Conservation (phyloP, 176 grass and related monocot genomes). For the Rhynchospora pubera region DNA sequence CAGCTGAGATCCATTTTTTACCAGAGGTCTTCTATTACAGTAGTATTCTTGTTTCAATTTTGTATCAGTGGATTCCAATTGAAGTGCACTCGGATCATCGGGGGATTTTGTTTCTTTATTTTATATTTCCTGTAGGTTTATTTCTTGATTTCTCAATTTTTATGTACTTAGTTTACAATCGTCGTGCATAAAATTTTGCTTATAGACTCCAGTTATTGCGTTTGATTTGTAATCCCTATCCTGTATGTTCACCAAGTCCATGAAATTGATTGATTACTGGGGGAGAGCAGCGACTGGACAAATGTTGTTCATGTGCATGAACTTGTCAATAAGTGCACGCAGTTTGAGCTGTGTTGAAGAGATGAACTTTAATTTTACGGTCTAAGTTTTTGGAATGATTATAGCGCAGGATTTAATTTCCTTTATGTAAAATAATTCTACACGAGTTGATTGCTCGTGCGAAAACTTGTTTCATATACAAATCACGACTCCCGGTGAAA, state of each 20-base stretch:
- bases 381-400: no score
- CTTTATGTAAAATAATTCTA: no score
- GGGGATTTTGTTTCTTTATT: not conserved
- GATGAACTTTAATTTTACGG: no score
- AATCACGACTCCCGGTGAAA: no score
- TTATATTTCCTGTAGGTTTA: not conserved
- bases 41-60: not conserved
- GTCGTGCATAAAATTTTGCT: not conserved
- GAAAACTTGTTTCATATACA: no score
- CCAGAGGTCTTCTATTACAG: conserved; percentile 9
- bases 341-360: no score
- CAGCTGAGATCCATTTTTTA: conserved; percentile 18
- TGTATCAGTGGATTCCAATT: not conserved
- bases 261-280: no score
- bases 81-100: not conserved
- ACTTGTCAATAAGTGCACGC: no score
- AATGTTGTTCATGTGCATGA: no score
- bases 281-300: no score
- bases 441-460: no score
- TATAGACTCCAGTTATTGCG: not conserved
- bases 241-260: not conserved
- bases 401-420: no score
- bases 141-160: not conserved
- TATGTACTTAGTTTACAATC: not conserved
- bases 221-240: not conserved